A percentile compares a stretch with the other conserved stretches of the same genome.
Evolutionary conservation across 768 basidiomycete species (phyloP).

Genomic region (Aureoboletus auriporus): DNA sequence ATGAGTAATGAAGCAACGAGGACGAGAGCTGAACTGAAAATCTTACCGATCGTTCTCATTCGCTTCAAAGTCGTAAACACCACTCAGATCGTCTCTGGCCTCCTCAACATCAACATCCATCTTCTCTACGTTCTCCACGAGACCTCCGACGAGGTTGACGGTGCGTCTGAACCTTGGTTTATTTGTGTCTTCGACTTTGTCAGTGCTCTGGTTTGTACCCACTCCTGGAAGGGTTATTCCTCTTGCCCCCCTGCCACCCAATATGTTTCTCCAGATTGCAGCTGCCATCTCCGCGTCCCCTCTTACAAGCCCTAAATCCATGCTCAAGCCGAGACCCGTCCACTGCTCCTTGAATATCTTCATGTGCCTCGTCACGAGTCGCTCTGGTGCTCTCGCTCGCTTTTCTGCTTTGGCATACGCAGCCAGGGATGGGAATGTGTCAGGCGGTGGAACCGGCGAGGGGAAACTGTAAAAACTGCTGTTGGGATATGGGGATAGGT

Average conservation of each 20-base stretch:
- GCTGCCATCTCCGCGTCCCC: conserved; percentile 83
- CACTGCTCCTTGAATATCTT: conserved; percentile 90
- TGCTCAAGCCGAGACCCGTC: conserved; percentile 73
- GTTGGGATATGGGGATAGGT: conserved; percentile 19
- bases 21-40: neutral
- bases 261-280: conserved; percentile 88
- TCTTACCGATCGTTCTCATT: conserved; percentile 39
- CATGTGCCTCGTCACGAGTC: conserved; percentile 83
- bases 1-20: neutral
- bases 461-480: conserved; percentile 27
- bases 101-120: conserved; percentile 58
- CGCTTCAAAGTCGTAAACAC: conserved; percentile 66
- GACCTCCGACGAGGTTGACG: conserved; percentile 68
- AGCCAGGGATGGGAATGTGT: conserved; percentile 25
- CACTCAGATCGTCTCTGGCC: conserved; percentile 58
- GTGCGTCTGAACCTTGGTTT: conserved; percentile 47
- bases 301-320: conserved; percentile 72
- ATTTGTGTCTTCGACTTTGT: conserved; percentile 1
- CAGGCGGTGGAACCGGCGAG: conserved; percentile 19
- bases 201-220: conserved; percentile 7
- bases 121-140: conserved; percentile 56
- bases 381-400: conserved; percentile 60
- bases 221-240: conserved; percentile 46
- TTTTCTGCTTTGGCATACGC: conserved; percentile 28
- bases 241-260: conserved; percentile 77